phyloP scores from a whole-genome alignment of 2,329 filamentous ascomycete species.

The Exutisphaerella laricina region DNA sequence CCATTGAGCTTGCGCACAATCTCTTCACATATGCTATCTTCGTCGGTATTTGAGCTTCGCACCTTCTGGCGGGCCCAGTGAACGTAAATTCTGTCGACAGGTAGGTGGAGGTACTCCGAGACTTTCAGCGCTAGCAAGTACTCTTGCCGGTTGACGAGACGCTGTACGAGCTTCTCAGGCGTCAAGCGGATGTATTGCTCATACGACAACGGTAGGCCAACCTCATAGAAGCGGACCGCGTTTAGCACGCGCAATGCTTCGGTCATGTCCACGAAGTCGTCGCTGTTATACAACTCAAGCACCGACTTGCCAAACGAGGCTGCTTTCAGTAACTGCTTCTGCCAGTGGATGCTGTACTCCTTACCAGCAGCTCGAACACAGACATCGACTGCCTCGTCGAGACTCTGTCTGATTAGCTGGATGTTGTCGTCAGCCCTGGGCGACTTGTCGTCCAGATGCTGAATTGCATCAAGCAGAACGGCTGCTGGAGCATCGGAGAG shows the following conservation, averaged over 20 bases:
- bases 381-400: slow-evolving; percentile 88
- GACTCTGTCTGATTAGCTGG: slow-evolving; percentile 78
- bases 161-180: slow-evolving; percentile 77
- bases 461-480: slow-evolving; percentile 87
- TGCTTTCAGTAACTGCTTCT: slow-evolving; percentile 91
- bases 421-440: slow-evolving; percentile 98
- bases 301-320: slow-evolving; percentile 98
- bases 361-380: slow-evolving; percentile 91
- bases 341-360: slow-evolving; percentile 85
- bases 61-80: slow-evolving; percentile 98
- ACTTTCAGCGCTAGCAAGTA: slow-evolving; percentile 86
- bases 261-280: slow-evolving; percentile 98
- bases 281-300: slow-evolving; percentile 92
- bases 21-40: slow-evolving; percentile 77
- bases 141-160: slow-evolving; percentile 82
- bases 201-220: slow-evolving; percentile 84
- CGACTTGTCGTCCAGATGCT: slow-evolving; percentile 85
- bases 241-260: slow-evolving; percentile 90
- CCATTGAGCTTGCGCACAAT: slow-evolving; percentile 82
- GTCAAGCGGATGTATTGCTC: slow-evolving; percentile 91
- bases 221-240: slow-evolving; percentile 82
- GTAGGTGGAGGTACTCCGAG: slow-evolving; percentile 77
- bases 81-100: slow-evolving; percentile 85
- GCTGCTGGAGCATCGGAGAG: slow-evolving; percentile 85
- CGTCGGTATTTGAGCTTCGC: slow-evolving; percentile 73